Percentiles rank a stretch among this genome's conserved stretches.
These are phyloP conservation scores for Oxyria digyna DNA, from an alignment of 148 eudicot species.

Conservation along the genomic window DNA sequence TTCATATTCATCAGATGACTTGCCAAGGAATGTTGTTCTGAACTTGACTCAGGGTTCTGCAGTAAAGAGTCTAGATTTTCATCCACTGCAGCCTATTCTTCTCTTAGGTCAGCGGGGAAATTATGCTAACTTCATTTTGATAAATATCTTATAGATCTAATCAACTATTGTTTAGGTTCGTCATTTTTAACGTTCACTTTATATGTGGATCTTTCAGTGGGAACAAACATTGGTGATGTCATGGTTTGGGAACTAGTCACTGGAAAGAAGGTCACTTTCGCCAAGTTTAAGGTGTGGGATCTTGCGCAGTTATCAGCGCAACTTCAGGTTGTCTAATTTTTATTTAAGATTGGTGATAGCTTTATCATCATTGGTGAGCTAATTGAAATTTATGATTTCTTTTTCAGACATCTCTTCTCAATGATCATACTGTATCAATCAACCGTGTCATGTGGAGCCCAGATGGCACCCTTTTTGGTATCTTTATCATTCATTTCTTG, in stretches of 20 bases:
- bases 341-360: not conserved
- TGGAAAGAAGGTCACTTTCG: slow-evolving; percentile 52
- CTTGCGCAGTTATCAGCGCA: slow-evolving; percentile 44
- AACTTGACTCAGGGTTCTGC: slow-evolving; percentile 73
- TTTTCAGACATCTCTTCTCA: slow-evolving; percentile 43
- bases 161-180: not conserved
- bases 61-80: slow-evolving; percentile 91
- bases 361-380: not conserved
- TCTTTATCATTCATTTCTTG: not conserved
- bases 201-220: slow-evolving; percentile 39
- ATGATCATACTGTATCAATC: slow-evolving; percentile 49
- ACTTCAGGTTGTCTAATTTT: slow-evolving; percentile 38
- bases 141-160: not conserved
- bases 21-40: slow-evolving; percentile 64
- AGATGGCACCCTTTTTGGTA: slow-evolving; percentile 72
- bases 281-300: slow-evolving; percentile 87
- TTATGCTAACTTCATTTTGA: not conserved
- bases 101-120: slow-evolving; percentile 56
- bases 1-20: slow-evolving; percentile 65
- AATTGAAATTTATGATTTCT: slow-evolving; percentile 5
- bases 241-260: slow-evolving; percentile 79
- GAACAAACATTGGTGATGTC: slow-evolving; percentile 72
- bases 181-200: not conserved
- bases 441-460: slow-evolving; percentile 81
- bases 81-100: slow-evolving; percentile 62